These are phyloP conservation scores for Suhomyces bribrorum DNA, from an alignment of 1,139 yeast genomes.

Conservation along the genomic window DNA sequence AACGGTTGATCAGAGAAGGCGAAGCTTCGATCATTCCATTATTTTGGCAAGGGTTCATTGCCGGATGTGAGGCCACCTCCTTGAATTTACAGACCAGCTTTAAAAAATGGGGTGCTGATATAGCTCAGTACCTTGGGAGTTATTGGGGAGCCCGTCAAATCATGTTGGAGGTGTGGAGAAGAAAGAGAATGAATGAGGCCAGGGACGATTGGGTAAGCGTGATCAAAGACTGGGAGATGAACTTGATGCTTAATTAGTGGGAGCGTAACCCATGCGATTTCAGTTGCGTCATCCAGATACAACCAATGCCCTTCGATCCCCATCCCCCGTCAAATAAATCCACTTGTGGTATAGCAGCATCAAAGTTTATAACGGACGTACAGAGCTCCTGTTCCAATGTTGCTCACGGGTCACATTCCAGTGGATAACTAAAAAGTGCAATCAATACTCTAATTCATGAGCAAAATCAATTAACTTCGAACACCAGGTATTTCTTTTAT, in stretches of 20 bases:
- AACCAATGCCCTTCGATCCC: too few species aligned
- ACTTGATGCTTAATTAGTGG: constrained; percentile 63
- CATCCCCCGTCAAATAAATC: too few species aligned
- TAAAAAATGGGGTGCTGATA: constrained; percentile 78
- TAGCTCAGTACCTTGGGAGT: constrained; percentile 74
- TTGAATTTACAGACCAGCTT: constrained; percentile 61
- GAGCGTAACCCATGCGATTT: not conserved
- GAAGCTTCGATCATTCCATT: constrained; percentile 69
- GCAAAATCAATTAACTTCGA: too few species aligned
- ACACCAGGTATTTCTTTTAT: too few species aligned
- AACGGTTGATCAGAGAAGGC: constrained; percentile 53
- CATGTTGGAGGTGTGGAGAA: constrained; percentile 84
- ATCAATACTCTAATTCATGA: too few species aligned
- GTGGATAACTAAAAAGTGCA: too few species aligned
- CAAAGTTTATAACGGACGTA: too few species aligned
- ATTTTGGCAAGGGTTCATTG: constrained; percentile 88
- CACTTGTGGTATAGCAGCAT: too few species aligned
- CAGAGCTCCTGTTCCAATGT: too few species aligned
- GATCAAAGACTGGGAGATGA: constrained; percentile 81
- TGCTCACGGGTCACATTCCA: too few species aligned
- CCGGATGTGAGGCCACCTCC: constrained; percentile 79
- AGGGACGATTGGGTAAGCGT: constrained; percentile 79
- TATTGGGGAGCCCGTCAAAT: constrained; percentile 86
- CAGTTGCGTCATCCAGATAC: too few species aligned
- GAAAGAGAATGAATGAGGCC: constrained; percentile 59